These are phyloP conservation scores for Saturnispora gosingensis DNA, from an alignment of 805 yeast species.

Conservation along the genomic window DNA sequence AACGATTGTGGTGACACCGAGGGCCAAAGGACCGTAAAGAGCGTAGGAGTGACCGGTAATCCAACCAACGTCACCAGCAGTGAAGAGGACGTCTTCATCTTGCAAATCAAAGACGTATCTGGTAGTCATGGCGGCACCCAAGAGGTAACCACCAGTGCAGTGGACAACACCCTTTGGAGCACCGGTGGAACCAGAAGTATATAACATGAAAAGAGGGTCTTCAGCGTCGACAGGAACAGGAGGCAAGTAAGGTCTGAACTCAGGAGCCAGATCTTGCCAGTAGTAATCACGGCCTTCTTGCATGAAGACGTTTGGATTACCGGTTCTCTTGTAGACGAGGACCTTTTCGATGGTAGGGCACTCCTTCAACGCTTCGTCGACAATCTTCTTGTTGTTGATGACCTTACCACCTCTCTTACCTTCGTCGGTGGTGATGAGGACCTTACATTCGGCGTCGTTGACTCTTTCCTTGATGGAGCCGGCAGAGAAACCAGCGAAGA, in stretches of 20 bases:
- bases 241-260: conserved; percentile 77
- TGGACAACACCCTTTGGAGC: conserved; percentile 98
- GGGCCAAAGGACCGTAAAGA: conserved; percentile 81
- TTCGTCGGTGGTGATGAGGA: conserved; percentile 90
- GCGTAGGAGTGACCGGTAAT: conserved; percentile 97
- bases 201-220: conserved; percentile 90
- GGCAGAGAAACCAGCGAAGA: conserved; percentile 94
- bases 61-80: conserved; percentile 99
- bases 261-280: conserved; percentile 88
- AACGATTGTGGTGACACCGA: conserved; percentile 86
- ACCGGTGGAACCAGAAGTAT: conserved; percentile 98
- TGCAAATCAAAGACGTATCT: conserved; percentile 91
- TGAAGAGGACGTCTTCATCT: conserved; percentile 77
- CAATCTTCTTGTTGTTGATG: conserved; percentile 86
- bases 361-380: conserved; percentile 81
- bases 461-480: conserved; percentile 90
- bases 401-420: conserved; percentile 93
- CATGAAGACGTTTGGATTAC: conserved; percentile 62
- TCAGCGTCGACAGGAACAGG: conserved; percentile 83
- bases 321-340: conserved; percentile 83
- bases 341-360: conserved; percentile 74
- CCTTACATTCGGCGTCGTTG: conserved; percentile 74
- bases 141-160: conserved; percentile 85
- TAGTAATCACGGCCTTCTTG: conserved; percentile 75
- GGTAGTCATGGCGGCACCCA: conserved; percentile 88